Base-by-base conservation (phyloP, 345 rosid species). In the Moringa oleifera region DNA sequence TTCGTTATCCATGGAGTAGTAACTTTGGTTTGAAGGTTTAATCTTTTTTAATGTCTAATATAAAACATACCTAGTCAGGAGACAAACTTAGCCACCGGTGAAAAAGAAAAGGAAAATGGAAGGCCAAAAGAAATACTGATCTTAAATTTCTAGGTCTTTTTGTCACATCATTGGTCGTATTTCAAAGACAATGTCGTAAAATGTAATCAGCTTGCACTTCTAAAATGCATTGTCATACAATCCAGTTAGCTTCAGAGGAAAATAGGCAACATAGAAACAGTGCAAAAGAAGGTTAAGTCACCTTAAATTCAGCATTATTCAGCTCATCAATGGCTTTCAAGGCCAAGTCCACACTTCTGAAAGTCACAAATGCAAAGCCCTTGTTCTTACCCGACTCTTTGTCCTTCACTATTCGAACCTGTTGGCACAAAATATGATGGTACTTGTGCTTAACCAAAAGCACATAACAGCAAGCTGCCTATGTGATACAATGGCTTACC, bases 321-420 rank as follows among this genome's bases (percentile, higher is more conserved):
- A 93, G 78, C 76, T 72, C 77, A 23, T 88, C 86, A 51, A 93
- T 93, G 64, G 97, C 98, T 57, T 75, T 84, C 49, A 80, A 72
- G 62, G 98, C 97, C 57, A 90, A 68, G 47, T 88, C 97, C 53
- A 75, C 85, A 73, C 66, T 84, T 80, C 79, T 80, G 75, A 84
- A 93, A 52, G 98, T 82, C 61, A 90, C 96, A 72, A 93, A 93
- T 13, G 96, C 98, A 73, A 81, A 93, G 52, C 90, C 90, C 67
- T 86, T 93, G 52, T 73, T 78, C 65, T 88, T 87, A 62, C 80
- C 79, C 68, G 94, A 80, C 66, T 88, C 96, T 62, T 86, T 90
- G 31, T 76, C 97, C 75, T 82, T 88, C 95, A 90, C 80, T 61
- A 93, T 82, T 64, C 92, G 78, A 45, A 90, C 90, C 97, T 88